Percentiles rank a stretch among this genome's conserved stretches.
Evolutionary conservation across 441 rosid genomes (phyloP).

Genomic region (Metrosideros polymorpha): DNA sequence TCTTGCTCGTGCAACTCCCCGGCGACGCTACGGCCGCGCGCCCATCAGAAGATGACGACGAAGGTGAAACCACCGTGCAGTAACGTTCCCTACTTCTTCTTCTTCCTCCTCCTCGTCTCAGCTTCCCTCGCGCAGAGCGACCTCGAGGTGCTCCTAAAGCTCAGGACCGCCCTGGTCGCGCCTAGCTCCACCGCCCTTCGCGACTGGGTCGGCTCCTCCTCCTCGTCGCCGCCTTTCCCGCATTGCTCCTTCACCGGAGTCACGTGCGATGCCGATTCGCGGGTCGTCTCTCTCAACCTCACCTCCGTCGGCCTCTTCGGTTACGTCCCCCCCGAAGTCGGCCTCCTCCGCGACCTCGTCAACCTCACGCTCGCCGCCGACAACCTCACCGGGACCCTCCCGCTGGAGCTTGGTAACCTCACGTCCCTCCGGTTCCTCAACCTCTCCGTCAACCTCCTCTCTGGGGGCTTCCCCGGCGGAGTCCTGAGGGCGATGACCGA

Average conservation of each 20-base stretch:
- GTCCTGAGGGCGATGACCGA: constrained; percentile 33
- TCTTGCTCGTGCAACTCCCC: background rate
- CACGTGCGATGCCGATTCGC: constrained; percentile 32
- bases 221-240: constrained; percentile 16
- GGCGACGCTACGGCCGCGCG: background rate
- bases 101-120: background rate
- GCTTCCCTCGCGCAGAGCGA: constrained; percentile 26
- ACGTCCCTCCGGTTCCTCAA: constrained; percentile 44
- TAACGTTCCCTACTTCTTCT: background rate
- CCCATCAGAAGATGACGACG: background rate
- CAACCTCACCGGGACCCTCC: constrained; percentile 52
- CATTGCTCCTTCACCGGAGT: constrained; percentile 86
- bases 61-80: background rate
- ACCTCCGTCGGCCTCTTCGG: constrained; percentile 41
- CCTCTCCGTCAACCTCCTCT: constrained; percentile 46
- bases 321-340: constrained; percentile 55
- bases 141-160: constrained; percentile 45
- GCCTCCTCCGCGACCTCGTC: constrained; percentile 38
- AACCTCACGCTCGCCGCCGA: constrained; percentile 39
- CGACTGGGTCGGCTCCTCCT: constrained; percentile 30
- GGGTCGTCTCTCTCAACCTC: constrained; percentile 53
- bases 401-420: constrained; percentile 43
- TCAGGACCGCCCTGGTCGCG: constrained; percentile 58
- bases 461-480: constrained; percentile 48
- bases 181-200: constrained; percentile 41